Conservation (phyloP, 2,329 filamentous ascomycete species). For the Nakataea oryzae region DNA sequence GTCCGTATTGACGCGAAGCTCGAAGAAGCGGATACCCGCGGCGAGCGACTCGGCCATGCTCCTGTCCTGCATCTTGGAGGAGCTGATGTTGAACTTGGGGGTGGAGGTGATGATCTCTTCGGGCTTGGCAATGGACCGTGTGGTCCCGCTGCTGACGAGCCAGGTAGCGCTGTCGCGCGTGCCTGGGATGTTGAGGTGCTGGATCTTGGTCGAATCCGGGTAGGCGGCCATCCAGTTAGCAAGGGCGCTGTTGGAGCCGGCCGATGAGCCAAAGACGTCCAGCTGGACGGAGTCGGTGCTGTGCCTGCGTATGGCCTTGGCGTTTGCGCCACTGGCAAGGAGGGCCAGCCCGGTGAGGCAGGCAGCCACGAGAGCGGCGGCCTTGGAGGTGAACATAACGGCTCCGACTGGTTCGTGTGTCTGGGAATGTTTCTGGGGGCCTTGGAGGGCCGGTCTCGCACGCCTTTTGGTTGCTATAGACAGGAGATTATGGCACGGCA, state of each 20-base stretch:
- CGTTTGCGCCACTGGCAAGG: background rate
- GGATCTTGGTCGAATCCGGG: constrained; percentile 27
- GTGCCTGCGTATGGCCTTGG: background rate
- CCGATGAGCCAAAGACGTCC: constrained; percentile 18
- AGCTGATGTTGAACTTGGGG: background rate
- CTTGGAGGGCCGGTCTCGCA: background rate
- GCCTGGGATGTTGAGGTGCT: constrained; percentile 38
- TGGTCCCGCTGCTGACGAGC: constrained; percentile 14
- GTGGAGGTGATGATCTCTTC: background rate
- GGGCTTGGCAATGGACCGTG: background rate
- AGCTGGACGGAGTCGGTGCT: constrained; percentile 15
- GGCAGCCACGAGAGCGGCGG: too few relatives aligned
- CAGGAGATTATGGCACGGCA: too few relatives aligned
- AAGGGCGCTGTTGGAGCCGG: constrained; percentile 5
- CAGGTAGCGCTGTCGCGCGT: constrained; percentile 39
- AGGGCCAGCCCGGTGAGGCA: background rate
- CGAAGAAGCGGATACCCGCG: constrained; percentile 36
- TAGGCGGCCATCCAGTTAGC: constrained; percentile 34
- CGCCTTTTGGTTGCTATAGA: background rate
- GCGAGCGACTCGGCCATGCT: constrained; percentile 27
- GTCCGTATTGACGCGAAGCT: constrained; percentile 37
- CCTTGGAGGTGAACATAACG: background rate
- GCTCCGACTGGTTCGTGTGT: background rate
- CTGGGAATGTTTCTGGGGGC: background rate
- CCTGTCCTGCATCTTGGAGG: constrained; percentile 30